Evolutionary conservation across 129 eudicot species (phyloP).

Genomic region (Chrysanthemum lavandulifolium): DNA sequence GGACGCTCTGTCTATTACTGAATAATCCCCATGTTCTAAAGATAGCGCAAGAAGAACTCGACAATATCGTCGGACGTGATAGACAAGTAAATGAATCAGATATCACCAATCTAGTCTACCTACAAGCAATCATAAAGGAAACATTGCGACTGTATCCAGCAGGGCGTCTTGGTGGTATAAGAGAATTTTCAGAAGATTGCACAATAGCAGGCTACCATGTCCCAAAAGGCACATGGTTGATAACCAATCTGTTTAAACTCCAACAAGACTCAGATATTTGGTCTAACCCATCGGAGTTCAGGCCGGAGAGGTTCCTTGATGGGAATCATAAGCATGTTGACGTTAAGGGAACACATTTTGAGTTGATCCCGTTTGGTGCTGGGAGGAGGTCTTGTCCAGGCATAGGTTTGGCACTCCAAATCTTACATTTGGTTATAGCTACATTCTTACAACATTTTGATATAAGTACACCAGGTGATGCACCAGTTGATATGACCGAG

Average conservation of each 20-base stretch:
- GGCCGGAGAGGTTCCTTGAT: constrained; percentile 21
- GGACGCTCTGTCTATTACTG: constrained; percentile 5
- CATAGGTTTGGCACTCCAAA: constrained; percentile 12
- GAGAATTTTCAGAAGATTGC: constrained; percentile 26
- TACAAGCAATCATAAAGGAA: constrained; percentile 25
- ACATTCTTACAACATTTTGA: constrained; percentile 25
- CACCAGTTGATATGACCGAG: constrained; percentile 13
- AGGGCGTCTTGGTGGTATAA: neutral
- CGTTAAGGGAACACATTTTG: constrained; percentile 26
- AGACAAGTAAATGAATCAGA: constrained; percentile 55
- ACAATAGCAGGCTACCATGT: constrained; percentile 16
- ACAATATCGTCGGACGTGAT: constrained; percentile 52
- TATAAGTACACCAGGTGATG: constrained; percentile 8
- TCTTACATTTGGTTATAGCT: constrained; percentile 22
- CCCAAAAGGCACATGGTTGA: constrained; percentile 15
- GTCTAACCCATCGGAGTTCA: constrained; percentile 18
- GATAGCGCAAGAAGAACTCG: constrained; percentile 55
- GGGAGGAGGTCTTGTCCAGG: constrained; percentile 30
- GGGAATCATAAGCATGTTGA: constrained; percentile 18
- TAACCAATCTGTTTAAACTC: constrained; percentile 20
- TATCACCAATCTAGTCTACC: constrained; percentile 32
- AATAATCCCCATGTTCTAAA: constrained; percentile 1
- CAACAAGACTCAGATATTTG: constrained; percentile 22
- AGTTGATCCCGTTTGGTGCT: constrained; percentile 29
- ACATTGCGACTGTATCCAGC: constrained; percentile 21